phyloP scores from a whole-genome alignment of 2,329 filamentous ascomycete genomes.

The Cytospora chrysosperma region DNA sequence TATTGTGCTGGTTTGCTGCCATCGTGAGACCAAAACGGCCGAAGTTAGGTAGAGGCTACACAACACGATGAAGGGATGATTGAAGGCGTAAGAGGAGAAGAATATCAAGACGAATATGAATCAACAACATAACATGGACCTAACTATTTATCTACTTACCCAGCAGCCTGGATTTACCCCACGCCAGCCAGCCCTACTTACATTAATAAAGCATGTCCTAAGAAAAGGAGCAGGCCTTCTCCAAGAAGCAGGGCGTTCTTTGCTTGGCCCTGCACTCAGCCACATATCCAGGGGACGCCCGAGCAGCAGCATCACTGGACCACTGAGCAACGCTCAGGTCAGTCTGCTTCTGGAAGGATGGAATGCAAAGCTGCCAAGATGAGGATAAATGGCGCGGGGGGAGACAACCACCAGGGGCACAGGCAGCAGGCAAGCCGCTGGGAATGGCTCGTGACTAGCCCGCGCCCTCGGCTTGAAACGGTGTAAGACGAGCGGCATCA shows the following conservation, averaged over 20 bases:
- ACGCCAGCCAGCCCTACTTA: not conserved
- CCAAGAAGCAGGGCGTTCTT: not conserved
- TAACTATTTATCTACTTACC: not conserved
- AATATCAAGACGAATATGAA: not conserved
- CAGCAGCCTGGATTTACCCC: not conserved
- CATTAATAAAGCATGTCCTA: not conserved
- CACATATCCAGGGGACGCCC: not conserved
- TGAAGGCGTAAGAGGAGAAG: not conserved
- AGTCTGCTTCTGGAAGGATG: not conserved
- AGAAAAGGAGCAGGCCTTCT: not conserved
- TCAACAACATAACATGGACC: not conserved
- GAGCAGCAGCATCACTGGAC: not conserved
- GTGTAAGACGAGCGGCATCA: not conserved
- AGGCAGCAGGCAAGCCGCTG: not conserved
- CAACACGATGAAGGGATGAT: not conserved
- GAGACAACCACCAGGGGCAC: not conserved
- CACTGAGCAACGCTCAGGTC: not conserved
- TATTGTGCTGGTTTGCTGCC: slow-evolving; percentile 10
- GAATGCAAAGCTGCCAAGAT: not conserved
- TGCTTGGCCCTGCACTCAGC: not conserved
- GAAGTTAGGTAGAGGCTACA: no score
- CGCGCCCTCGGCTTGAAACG: not conserved
- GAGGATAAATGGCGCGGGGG: not conserved
- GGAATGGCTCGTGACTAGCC: not conserved
- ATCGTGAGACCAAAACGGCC: not conserved